Percentiles rank a stretch among this genome's conserved stretches.
Conservation (phyloP, 768 basidiomycete genomes). For the Podaxis sp. region DNA sequence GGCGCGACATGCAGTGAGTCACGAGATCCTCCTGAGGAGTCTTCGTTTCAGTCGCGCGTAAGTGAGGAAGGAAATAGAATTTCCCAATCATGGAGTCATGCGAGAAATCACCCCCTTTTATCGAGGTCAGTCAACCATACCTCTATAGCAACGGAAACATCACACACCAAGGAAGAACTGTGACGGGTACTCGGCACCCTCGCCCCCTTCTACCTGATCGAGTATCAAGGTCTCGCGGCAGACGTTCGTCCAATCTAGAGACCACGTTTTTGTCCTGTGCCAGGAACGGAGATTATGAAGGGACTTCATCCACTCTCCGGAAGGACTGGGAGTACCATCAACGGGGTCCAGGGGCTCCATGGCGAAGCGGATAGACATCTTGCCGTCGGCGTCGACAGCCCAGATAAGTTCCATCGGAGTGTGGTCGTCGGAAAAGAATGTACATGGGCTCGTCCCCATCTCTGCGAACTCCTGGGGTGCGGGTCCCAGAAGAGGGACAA, state of each 20-base stretch:
- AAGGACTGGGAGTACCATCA: constrained; percentile 16
- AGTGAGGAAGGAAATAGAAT: constrained; percentile 20
- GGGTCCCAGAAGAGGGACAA: constrained; percentile 18
- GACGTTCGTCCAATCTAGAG: constrained; percentile 20
- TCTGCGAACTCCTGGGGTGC: constrained; percentile 13
- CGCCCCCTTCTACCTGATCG: constrained; percentile 6
- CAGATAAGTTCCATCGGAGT: constrained; percentile 20
- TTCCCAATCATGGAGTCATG: constrained; percentile 19
- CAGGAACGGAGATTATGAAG: constrained; percentile 12
- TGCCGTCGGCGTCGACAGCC: constrained; percentile 18
- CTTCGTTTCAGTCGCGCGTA: constrained; percentile 14
- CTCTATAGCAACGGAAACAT: not conserved
- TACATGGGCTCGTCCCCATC: constrained; percentile 11
- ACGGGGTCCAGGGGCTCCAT: constrained; percentile 18
- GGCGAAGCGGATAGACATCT: constrained; percentile 19
- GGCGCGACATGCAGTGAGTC: constrained; percentile 13
- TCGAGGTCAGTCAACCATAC: not conserved
- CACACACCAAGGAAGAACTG: constrained; percentile 19
- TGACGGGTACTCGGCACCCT: constrained; percentile 12
- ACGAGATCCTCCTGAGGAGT: constrained; percentile 15
- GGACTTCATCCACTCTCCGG: constrained; percentile 5
- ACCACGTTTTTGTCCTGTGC: constrained; percentile 12
- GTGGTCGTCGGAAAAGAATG: constrained; percentile 21
- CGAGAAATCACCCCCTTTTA: constrained; percentile 19
- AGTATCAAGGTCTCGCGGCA: constrained; percentile 18